phyloP scores from a whole-genome alignment of 78 protist genomes.

The Pigoraptor vietnamica region DNA sequence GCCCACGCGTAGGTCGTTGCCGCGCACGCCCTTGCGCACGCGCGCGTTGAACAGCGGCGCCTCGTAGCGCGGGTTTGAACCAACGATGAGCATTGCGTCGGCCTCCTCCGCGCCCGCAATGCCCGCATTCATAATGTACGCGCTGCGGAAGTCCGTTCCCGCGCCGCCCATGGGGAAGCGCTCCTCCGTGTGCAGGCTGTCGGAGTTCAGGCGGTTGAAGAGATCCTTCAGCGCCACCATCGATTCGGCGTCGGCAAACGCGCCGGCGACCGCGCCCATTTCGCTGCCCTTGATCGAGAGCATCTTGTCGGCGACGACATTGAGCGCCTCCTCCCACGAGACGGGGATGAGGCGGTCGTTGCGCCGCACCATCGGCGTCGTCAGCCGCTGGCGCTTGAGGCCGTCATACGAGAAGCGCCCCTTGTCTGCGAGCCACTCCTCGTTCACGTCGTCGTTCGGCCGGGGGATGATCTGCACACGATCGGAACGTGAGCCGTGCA shows the following conservation, averaged over 20 bases:
- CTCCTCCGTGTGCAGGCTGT: conserved; percentile 18
- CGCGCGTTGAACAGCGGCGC: conserved; percentile 53
- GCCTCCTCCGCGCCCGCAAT: conserved; percentile 44
- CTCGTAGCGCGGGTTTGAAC: conserved; percentile 51
- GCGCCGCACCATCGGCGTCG: conserved; percentile 15
- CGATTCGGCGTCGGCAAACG: conserved; percentile 35
- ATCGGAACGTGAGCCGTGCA: too few species aligned
- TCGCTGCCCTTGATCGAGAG: background rate
- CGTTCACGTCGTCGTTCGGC: conserved; percentile 43
- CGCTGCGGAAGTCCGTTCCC: conserved; percentile 15
- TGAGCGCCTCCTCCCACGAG: conserved; percentile 40
- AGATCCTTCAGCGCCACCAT: conserved; percentile 39
- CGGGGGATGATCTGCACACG: conserved; percentile 38
- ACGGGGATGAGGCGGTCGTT: background rate
- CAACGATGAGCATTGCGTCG: conserved; percentile 43
- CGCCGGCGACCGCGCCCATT: conserved; percentile 32
- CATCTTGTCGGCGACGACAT: background rate
- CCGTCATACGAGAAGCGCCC: conserved; percentile 60
- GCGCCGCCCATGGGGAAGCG: conserved; percentile 1
- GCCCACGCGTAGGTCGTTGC: conserved; percentile 21
- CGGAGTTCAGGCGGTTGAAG: background rate
- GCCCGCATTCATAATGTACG: conserved; percentile 34
- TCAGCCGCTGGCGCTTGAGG: conserved; percentile 61
- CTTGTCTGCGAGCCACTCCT: conserved; percentile 65
- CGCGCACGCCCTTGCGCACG: conserved; percentile 32